A percentile compares a stretch with the other conserved stretches of the same genome.
phyloP scores from a whole-genome alignment of 495 filamentous ascomycete genomes.

The Podospora tetraspora region DNA sequence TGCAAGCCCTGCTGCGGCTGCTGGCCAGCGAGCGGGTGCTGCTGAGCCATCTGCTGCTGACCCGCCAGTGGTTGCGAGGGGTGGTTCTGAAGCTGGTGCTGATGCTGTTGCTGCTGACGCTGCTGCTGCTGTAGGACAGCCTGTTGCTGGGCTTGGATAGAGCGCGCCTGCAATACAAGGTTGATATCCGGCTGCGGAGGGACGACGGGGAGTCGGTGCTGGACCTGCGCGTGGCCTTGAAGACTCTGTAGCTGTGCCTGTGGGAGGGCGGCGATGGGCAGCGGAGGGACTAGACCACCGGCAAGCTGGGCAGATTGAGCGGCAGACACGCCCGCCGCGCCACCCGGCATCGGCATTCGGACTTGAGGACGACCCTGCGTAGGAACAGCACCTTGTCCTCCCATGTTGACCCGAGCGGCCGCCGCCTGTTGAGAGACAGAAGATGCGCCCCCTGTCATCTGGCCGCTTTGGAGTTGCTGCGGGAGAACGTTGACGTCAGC shows the following conservation, averaged over 20 bases:
- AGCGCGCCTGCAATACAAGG: conserved; percentile 50
- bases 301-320: conserved; percentile 39
- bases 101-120: conserved; percentile 36
- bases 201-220: conserved; percentile 58
- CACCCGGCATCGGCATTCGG: conserved; percentile 38
- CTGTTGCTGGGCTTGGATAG: conserved; percentile 56
- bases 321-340: conserved; percentile 37
- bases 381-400: conserved; percentile 35
- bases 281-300: conserved; percentile 48
- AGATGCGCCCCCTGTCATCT: background rate
- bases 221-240: conserved; percentile 43
- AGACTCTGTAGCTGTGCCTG: conserved; percentile 64
- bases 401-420: conserved; percentile 29
- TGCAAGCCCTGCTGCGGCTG: conserved; percentile 31
- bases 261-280: conserved; percentile 64
- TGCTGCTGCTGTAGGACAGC: conserved; percentile 43
- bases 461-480: conserved; percentile 20
- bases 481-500: conserved; percentile 25
- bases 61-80: conserved; percentile 33
- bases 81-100: conserved; percentile 31
- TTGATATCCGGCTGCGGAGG: conserved; percentile 56
- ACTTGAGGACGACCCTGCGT: conserved; percentile 31
- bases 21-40: conserved; percentile 28
- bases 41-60: conserved; percentile 17
- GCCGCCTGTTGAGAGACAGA: conserved; percentile 15